These are phyloP conservation scores for Arabis alpina DNA, from an alignment of 345 rosid species.

Conservation along the genomic window DNA sequence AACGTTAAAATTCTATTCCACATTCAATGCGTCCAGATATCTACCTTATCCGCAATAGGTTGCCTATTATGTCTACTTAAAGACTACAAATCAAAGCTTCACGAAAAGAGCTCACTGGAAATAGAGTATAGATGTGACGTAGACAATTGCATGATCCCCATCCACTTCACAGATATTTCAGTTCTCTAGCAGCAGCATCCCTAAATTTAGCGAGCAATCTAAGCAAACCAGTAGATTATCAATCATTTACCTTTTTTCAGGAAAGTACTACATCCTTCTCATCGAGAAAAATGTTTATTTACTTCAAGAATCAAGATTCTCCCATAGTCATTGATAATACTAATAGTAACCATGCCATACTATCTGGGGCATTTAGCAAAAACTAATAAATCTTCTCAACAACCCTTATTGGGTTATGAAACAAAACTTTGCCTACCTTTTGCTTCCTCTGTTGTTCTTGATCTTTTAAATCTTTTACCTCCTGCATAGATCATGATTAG, in stretches of 20 bases:
- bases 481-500: conserved; percentile 54
- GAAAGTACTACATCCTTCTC: conserved; percentile 17
- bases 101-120: conserved; percentile 18
- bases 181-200: conserved; percentile 22
- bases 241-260: conserved; percentile 9
- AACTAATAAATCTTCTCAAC: not conserved
- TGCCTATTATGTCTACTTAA: not conserved
- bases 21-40: conserved; percentile 11
- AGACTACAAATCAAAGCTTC: not conserved
- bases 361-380: conserved; percentile 14
- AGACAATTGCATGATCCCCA: conserved; percentile 9
- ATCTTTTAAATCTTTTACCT: conserved; percentile 84
- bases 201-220: conserved; percentile 9
- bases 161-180: conserved; percentile 1
- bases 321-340: conserved; percentile 22
- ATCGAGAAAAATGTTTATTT: not conserved
- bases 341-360: conserved; percentile 23
- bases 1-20: conserved; percentile 6
- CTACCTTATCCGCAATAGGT: conserved; percentile 14
- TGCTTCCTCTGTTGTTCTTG: conserved; percentile 85
- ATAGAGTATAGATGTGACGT: conserved; percentile 12
- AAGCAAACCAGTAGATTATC: conserved; percentile 22
- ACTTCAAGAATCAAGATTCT: not conserved
- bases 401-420: not conserved
- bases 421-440: conserved; percentile 59